Conservation (phyloP, 331 rosid genomes). For the Telfairia occidentalis region DNA sequence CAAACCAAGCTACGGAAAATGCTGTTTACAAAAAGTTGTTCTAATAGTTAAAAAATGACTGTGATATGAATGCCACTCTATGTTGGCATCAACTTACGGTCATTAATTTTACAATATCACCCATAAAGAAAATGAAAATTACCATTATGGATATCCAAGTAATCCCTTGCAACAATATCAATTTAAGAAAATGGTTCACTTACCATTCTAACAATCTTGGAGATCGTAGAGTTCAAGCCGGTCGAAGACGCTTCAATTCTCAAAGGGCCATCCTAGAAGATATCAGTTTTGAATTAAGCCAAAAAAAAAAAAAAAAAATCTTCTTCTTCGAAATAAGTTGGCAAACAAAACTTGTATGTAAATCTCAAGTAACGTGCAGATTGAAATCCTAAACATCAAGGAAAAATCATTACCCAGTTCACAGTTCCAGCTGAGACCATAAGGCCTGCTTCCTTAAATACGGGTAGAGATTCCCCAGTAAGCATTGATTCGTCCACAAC, state of each 20-base stretch:
- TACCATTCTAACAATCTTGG: constrained; percentile 91
- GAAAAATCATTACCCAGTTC: constrained; percentile 67
- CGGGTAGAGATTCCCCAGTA: constrained; percentile 96
- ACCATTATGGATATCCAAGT: neutral
- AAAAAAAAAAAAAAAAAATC: constrained; percentile 10
- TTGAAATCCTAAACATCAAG: neutral
- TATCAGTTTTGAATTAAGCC: constrained; percentile 7
- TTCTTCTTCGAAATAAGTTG: constrained; percentile 1
- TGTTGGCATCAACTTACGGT: neutral
- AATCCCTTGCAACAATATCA: neutral
- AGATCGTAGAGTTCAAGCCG: constrained; percentile 81
- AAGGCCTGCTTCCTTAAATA: constrained; percentile 78
- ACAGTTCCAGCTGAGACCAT: constrained; percentile 84
- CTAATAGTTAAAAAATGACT: neutral
- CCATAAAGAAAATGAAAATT: neutral
- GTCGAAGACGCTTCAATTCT: constrained; percentile 89
- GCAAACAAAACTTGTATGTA: neutral
- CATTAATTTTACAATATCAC: neutral
- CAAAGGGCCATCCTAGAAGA: constrained; percentile 92
- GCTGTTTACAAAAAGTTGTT: neutral
- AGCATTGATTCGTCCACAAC: constrained; percentile 99
- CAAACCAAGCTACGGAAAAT: neutral
- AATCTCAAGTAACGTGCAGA: neutral
- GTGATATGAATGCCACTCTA: neutral
- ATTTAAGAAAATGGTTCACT: constrained; percentile 21